Base-by-base conservation (phyloP, 768 basidiomycete genomes). In the Termitomyces heimii region DNA sequence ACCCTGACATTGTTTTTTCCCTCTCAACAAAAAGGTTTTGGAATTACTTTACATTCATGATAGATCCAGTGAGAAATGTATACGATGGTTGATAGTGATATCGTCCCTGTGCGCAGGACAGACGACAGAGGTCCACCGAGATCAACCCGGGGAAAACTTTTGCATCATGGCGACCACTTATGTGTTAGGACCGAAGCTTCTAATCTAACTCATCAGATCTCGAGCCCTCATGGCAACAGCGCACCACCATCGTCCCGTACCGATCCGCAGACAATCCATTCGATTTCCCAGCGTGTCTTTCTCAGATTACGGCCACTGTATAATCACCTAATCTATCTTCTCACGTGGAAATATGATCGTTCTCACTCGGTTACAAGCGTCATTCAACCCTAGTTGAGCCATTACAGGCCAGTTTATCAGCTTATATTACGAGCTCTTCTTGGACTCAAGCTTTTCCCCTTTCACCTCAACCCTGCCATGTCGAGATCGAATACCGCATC, bases 241-340 rank as follows among this genome's bases (percentile, higher is more conserved):
- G 56, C 65, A 60, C 56, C 50, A 37, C 52, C 51, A 54, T 60
- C 59, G 58, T 72, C 67, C 62, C 60, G 60, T 63, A 66, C 54
- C 70, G 73, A 74, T 74, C 74, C 74, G 74, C 73, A 71, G 67
- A 71, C 72, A 70, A 66, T 63, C 70, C 67, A 70, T 61, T 59
- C 55, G 53, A 53, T 58, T 65, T 67, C 65, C 43, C 53, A 39
- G 64, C 62, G 63, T 62, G 60, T 63, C 58, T 67, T 65, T 66
- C 58, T 60, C 65, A 65, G 64, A 63, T 63, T 65, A 51, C 60
- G 62, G 59, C 59, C 44, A 55, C 52, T 61, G 56, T 63, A 59
- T 59, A 67, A 68, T 64, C 62, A 57, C 65, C 65, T 62, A 66
- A 65, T 53, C 31, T 43, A 51, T 24, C 43, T 61, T 60, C 60